Base-by-base conservation (phyloP, 805 yeast genomes). In the Debaryomyces prosopidis region DNA sequence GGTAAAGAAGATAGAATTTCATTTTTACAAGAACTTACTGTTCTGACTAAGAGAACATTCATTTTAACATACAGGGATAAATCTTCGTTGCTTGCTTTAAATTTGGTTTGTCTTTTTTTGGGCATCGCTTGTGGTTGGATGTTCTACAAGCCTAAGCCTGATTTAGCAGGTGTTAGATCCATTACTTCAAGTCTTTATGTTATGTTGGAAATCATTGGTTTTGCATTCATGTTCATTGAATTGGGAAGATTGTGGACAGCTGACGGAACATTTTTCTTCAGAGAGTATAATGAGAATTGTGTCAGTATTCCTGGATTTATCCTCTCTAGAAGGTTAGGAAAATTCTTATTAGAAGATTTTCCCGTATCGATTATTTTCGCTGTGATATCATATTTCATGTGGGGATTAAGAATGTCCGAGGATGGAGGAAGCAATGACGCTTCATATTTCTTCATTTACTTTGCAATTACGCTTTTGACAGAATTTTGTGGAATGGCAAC, bases 111-210 rank as follows among this genome's bases (percentile, higher is more conserved):
- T 0, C 42, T 78, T 0, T 51, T 83, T 5, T 65, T 87, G 49
- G 85, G 89, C 0, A 57, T 81, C 2, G 66, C 82, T n/a, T 66
- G 78, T 35, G 96, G 96, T 0, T 87, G 94, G 90, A 75, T 89
- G 35, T 89, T 84, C 56, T 84, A 65, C 58, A 78, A 78, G 51
- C 90, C 90, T 3, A 79, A 75, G 15, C 73, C 76, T 2, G 70
- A 79, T 10, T 51, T 82, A 30, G 75, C 82, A 1, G 96, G 96
- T 5, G 75, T 87, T 16, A 66, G 95, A 49, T 76, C 95, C 2
- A 59, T 59, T 17, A 71, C 73, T 1, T 71, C 76, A 1, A 32
- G 53, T 12, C 53, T 71, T 16, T 72, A 71, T 50, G 68, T 66
- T 5, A 52, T 68, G 54, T 42, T 72, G 35, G 77, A 72, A 46